Percentiles rank a stretch among this genome's conserved stretches.
These are phyloP conservation scores for Sporothrix mexicana DNA, from an alignment of 2,329 filamentous ascomycete genomes.

Conservation along the genomic window DNA sequence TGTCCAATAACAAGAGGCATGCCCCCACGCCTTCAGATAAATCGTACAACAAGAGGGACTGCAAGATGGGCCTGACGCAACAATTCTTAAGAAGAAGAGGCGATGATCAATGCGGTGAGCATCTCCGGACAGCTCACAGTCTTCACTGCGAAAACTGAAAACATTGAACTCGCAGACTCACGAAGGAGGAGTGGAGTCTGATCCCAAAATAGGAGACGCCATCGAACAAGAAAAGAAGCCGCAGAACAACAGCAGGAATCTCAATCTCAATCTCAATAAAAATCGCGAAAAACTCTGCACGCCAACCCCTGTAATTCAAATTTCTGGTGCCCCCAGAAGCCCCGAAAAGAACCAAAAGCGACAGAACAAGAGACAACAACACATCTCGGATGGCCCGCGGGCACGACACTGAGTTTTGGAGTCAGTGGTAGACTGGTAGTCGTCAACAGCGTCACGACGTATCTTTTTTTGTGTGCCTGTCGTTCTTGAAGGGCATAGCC, in stretches of 20 bases:
- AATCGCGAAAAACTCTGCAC: constrained; percentile 10
- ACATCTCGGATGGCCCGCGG: constrained; percentile 30
- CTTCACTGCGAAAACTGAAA: too few relatives aligned
- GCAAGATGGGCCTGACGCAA: too few relatives aligned
- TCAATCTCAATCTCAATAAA: background rate
- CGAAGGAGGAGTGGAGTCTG: constrained; percentile 4
- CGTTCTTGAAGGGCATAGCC: too few relatives aligned
- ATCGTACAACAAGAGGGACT: too few relatives aligned
- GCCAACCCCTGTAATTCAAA: constrained; percentile 34
- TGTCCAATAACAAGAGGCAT: background rate
- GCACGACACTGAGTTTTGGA: background rate
- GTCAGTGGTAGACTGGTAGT: background rate
- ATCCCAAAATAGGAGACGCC: constrained; percentile 14
- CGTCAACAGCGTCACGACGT: too few relatives aligned
- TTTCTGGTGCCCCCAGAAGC: constrained; percentile 33
- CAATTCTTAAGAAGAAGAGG: background rate
- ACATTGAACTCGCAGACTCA: too few relatives aligned
- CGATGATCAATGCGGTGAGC: constrained; percentile 13
- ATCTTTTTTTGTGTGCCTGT: too few relatives aligned
- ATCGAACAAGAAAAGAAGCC: background rate
- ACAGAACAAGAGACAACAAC: background rate
- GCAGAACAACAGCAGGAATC: background rate
- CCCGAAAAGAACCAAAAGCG: too few relatives aligned
- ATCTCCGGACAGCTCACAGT: background rate
- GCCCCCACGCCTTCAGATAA: background rate